A percentile compares a stretch with the other conserved stretches of the same genome.
Evolutionary conservation across 352 stramenopile species (phyloP).

Genomic region (Phytophthora quininea): DNA sequence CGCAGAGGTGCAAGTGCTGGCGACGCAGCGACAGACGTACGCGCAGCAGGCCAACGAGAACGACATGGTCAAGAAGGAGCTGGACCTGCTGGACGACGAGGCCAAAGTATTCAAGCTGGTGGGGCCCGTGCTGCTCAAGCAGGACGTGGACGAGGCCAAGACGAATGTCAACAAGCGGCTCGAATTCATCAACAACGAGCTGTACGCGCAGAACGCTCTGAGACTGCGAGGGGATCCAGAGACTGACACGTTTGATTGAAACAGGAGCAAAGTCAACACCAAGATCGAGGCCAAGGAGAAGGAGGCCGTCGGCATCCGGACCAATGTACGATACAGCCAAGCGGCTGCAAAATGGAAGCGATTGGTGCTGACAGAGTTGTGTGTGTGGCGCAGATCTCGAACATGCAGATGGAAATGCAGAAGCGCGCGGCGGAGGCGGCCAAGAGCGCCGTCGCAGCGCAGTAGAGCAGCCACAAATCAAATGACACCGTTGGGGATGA

Average conservation of each 20-base stretch:
- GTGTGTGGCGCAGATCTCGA: constrained; percentile 70
- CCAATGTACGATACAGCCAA: constrained; percentile 55
- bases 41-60: constrained; percentile 96
- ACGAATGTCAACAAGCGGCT: constrained; percentile 95
- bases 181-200: constrained; percentile 96
- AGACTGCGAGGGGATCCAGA: background rate
- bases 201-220: constrained; percentile 48
- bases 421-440: constrained; percentile 83
- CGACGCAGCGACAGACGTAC: constrained; percentile 89
- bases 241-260: background rate
- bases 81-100: constrained; percentile 87
- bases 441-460: constrained; percentile 55
- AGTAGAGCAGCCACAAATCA: constrained; percentile 23
- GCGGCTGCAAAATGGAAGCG: background rate
- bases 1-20: constrained; percentile 82
- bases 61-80: constrained; percentile 95
- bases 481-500: background rate
- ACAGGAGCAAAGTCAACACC: constrained; percentile 84
- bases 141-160: constrained; percentile 94
- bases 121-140: constrained; percentile 94
- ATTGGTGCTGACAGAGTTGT: constrained; percentile 6
- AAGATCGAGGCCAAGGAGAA: constrained; percentile 93
- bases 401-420: constrained; percentile 91
- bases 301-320: constrained; percentile 87
- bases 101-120: constrained; percentile 96